phyloP scores from a whole-genome alignment of 768 basidiomycete genomes.

The Rossbeevera mucosa region DNA sequence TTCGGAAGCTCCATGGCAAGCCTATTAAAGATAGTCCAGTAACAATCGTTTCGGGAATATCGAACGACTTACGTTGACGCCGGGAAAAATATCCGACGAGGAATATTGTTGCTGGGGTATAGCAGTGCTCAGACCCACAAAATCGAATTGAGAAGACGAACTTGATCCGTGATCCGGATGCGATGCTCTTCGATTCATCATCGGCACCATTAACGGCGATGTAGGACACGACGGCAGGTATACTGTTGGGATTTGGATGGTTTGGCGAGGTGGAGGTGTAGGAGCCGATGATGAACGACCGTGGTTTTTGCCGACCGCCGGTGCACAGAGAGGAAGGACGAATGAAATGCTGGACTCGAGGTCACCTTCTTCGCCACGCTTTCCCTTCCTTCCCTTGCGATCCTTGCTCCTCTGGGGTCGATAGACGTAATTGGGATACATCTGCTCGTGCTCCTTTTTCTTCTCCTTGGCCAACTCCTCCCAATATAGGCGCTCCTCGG shows the following conservation, averaged over 20 bases:
- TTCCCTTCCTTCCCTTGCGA: slow-evolving; percentile 45
- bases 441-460: slow-evolving; percentile 72
- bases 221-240: slow-evolving; percentile 60
- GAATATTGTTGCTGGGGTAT: slow-evolving; percentile 39
- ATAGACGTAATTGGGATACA: slow-evolving; percentile 77
- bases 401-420: slow-evolving; percentile 61
- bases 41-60: slow-evolving; percentile 5
- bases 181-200: slow-evolving; percentile 59
- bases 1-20: slow-evolving; percentile 48
- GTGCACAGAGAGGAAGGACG: slow-evolving; percentile 36
- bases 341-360: slow-evolving; percentile 51
- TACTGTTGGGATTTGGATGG: slow-evolving; percentile 65
- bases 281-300: slow-evolving; percentile 55
- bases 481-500: slow-evolving; percentile 71
- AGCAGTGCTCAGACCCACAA: slow-evolving; percentile 43
- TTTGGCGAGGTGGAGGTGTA: slow-evolving; percentile 62
- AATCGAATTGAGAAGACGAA: slow-evolving; percentile 49
- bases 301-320: slow-evolving; percentile 39
- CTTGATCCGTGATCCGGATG: slow-evolving; percentile 46
- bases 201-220: slow-evolving; percentile 49
- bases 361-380: slow-evolving; percentile 37
- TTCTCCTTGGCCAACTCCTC: slow-evolving; percentile 73
- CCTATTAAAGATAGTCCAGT: slow-evolving; percentile 28
- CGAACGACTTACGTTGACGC: slow-evolving; percentile 38
- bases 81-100: slow-evolving; percentile 24